A percentile compares a stretch with the other conserved stretches of the same genome.
Evolutionary conservation across 73 alveolate species (phyloP).

Genomic region (Stentor coeruleus): DNA sequence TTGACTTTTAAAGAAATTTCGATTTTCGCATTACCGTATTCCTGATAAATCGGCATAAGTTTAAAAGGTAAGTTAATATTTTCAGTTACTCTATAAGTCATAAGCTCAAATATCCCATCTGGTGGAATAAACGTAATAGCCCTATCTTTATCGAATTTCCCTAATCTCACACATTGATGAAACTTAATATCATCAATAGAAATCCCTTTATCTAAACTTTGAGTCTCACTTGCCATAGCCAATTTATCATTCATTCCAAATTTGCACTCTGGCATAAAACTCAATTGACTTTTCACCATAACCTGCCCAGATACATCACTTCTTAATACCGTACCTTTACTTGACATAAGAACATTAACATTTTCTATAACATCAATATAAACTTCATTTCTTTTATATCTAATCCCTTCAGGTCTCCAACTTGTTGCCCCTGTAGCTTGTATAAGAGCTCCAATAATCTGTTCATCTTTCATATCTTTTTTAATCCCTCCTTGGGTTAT

Average conservation of each 20-base stretch:
- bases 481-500: slow-evolving; percentile 66
- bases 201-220: background rate
- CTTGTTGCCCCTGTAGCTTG: slow-evolving; percentile 29
- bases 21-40: background rate
- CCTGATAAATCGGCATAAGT: background rate
- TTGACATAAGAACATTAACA: slow-evolving; percentile 88
- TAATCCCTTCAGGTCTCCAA: slow-evolving; percentile 42
- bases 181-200: background rate
- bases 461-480: no score
- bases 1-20: background rate
- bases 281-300: slow-evolving; percentile 66
- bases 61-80: background rate
- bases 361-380: slow-evolving; percentile 97
- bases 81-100: background rate
- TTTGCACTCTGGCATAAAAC: background rate
- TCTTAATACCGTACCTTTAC: slow-evolving; percentile 92
- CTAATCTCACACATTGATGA: background rate
- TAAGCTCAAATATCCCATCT: background rate
- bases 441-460: background rate
- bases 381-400: slow-evolving; percentile 80
- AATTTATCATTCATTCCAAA: no score
- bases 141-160: background rate
- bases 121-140: background rate
- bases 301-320: slow-evolving; percentile 95
- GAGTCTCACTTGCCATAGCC: no score